A percentile compares a stretch with the other conserved stretches of the same genome.
phyloP scores from a whole-genome alignment of 2,329 filamentous ascomycete species.

The Sporothrix luriei region DNA sequence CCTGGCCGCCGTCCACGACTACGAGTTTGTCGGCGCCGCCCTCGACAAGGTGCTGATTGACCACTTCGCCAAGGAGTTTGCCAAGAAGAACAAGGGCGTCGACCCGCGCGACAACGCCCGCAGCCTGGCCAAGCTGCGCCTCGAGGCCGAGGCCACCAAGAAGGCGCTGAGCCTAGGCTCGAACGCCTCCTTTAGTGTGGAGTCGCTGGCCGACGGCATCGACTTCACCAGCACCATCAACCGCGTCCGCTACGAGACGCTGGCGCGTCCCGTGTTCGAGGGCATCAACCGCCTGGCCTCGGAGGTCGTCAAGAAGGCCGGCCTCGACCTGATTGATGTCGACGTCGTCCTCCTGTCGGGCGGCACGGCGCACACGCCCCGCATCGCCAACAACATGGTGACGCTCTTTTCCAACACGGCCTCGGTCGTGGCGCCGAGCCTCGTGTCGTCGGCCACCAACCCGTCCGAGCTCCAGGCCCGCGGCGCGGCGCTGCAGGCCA shows the following conservation, averaged over 20 bases:
- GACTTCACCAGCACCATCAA: constrained; percentile 94
- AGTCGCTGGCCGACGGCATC: constrained; percentile 83
- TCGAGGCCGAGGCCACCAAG: constrained; percentile 89
- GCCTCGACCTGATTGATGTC: constrained; percentile 86
- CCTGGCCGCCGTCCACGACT: constrained; percentile 91
- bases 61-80: constrained; percentile 97
- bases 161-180: constrained; percentile 85
- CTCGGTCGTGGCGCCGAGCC: constrained; percentile 78
- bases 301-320: constrained; percentile 86
- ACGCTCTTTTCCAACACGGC: constrained; percentile 81
- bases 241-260: constrained; percentile 87
- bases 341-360: constrained; percentile 93
- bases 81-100: constrained; percentile 85
- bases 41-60: constrained; percentile 92
- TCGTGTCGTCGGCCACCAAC: constrained; percentile 77
- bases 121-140: constrained; percentile 86
- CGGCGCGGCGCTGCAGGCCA: constrained; percentile 93
- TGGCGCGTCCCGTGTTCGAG: constrained; percentile 81
- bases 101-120: constrained; percentile 82
- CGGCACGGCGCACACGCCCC: constrained; percentile 89
- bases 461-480: constrained; percentile 86
- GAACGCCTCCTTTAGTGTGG: constrained; percentile 89
- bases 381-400: constrained; percentile 80
- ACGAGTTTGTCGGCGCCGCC: constrained; percentile 83
- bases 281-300: constrained; percentile 86